Evolutionary conservation across 176 grass and related monocot genomes (phyloP).

Genomic region (Juncus effusus): DNA sequence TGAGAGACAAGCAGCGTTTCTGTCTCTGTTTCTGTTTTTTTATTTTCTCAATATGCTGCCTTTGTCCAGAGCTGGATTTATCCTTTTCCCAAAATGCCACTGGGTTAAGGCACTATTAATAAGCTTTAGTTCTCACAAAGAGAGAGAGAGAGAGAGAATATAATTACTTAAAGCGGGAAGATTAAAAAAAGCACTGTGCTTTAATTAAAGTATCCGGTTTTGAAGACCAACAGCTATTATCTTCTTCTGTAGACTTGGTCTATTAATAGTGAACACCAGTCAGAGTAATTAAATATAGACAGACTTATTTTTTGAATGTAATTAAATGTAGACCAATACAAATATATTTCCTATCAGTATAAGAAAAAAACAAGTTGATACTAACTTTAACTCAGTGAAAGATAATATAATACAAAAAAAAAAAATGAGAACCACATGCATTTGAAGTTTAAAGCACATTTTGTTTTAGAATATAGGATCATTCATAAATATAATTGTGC

Average conservation of each 20-base stretch:
- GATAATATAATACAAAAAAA: not conserved
- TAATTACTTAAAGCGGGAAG: slow-evolving; percentile 10
- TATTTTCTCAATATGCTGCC: slow-evolving; percentile 14
- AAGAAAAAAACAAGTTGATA: too few relatives aligned
- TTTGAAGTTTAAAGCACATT: too few relatives aligned
- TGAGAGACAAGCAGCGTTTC: not conserved
- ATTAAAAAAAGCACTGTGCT: slow-evolving; percentile 1
- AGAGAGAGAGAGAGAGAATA: slow-evolving; percentile 16
- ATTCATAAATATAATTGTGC: too few relatives aligned
- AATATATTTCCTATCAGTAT: not conserved
- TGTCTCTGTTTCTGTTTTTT: slow-evolving; percentile 5
- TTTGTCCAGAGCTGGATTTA: slow-evolving; percentile 18
- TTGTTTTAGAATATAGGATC: too few relatives aligned
- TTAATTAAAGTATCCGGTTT: slow-evolving; percentile 21
- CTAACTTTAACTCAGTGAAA: too few relatives aligned
- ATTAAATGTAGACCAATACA: not conserved
- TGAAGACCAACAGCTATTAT: slow-evolving; percentile 9
- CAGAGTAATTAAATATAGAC: not conserved
- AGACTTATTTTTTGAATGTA: not conserved
- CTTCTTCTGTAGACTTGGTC: not conserved
- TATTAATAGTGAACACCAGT: not conserved
- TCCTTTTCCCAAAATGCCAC: slow-evolving; percentile 30
- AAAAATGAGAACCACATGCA: not conserved
- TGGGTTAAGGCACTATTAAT: slow-evolving; percentile 4
- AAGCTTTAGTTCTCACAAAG: not conserved